Percentiles rank a stretch among this genome's conserved stretches.
These are phyloP conservation scores for Fereydounia khargensis DNA, from an alignment of 1,284 basidiomycete species.

Conservation along the genomic window DNA sequence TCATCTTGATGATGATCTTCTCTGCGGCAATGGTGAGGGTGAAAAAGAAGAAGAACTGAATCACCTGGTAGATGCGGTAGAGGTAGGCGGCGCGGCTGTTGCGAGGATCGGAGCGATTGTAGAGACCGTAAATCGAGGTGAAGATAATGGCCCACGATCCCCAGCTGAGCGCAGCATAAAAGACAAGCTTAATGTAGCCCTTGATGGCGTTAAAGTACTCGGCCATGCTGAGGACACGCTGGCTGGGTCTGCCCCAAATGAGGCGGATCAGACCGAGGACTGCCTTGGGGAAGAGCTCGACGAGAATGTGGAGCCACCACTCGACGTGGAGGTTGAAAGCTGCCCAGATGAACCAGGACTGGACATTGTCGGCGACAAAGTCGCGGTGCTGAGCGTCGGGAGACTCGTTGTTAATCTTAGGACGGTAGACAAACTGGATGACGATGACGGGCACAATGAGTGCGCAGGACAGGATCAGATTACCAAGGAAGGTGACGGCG, in stretches of 20 bases:
- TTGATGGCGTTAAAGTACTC: slow-evolving; percentile 52
- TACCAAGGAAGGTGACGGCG: slow-evolving; percentile 47
- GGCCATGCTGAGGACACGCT: slow-evolving; percentile 30
- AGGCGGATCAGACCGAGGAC: slow-evolving; percentile 34
- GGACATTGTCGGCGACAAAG: slow-evolving; percentile 49
- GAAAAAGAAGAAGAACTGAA: slow-evolving; percentile 54
- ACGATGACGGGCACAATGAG: slow-evolving; percentile 46
- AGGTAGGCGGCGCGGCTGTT: slow-evolving; percentile 40
- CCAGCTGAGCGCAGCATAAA: slow-evolving; percentile 50
- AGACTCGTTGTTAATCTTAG: background rate
- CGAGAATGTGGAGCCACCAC: slow-evolving; percentile 51
- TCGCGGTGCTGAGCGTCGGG: slow-evolving; percentile 24
- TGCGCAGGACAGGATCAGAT: slow-evolving; percentile 39
- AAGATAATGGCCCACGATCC: slow-evolving; percentile 54
- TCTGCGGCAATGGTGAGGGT: slow-evolving; percentile 46
- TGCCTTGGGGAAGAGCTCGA: slow-evolving; percentile 46
- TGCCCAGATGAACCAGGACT: slow-evolving; percentile 55
- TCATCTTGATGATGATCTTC: slow-evolving; percentile 51
- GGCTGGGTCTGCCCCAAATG: slow-evolving; percentile 45
- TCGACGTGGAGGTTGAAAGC: slow-evolving; percentile 50
- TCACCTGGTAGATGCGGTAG: slow-evolving; percentile 51
- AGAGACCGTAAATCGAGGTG: slow-evolving; percentile 45
- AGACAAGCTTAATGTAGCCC: slow-evolving; percentile 45
- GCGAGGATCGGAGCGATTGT: slow-evolving; percentile 23
- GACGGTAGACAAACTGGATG: slow-evolving; percentile 46